Percentiles rank a stretch among this genome's conserved stretches.
These are phyloP conservation scores for Tuber melanosporum DNA, from an alignment of 495 filamentous ascomycete genomes.

Conservation along the genomic window DNA sequence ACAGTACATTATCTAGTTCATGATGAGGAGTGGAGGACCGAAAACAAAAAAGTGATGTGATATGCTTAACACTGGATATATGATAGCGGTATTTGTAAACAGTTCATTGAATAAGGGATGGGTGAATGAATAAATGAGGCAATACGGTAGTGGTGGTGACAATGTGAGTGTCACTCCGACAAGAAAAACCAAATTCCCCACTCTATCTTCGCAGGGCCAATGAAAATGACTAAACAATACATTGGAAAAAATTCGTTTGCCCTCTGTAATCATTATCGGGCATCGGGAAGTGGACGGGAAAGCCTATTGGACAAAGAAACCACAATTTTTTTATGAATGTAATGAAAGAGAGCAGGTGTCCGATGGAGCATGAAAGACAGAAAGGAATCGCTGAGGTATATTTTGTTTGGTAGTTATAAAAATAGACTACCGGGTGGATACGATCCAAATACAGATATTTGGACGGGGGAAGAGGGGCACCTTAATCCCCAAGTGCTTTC, in stretches of 20 bases:
- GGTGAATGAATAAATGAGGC: background rate
- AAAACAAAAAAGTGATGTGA: background rate
- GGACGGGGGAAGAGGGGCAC: conserved; percentile 4
- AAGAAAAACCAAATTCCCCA: background rate
- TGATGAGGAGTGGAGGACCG: background rate
- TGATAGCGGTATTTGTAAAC: background rate
- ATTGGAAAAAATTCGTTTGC: background rate
- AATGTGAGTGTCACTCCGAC: background rate
- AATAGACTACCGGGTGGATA: conserved; percentile 5
- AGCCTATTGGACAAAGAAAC: conserved; percentile 8
- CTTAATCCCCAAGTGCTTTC: conserved; percentile 53
- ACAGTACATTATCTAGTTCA: background rate
- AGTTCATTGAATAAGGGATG: background rate
- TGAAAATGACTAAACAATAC: conserved; percentile 1
- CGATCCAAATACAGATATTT: conserved; percentile 4
- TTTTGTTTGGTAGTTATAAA: conserved; percentile 11
- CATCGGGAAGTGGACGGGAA: conserved; percentile 12
- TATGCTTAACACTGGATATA: background rate
- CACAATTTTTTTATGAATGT: conserved; percentile 17
- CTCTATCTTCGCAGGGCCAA: background rate
- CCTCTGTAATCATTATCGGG: conserved; percentile 27
- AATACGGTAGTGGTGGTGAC: background rate
- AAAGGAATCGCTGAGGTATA: conserved; percentile 10
- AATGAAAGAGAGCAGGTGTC: background rate
- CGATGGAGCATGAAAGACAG: conserved; percentile 2